Evolutionary conservation across 1,284 basidiomycete species (phyloP), one percentile per base, ranked within the genome.

Genomic region (Ceratobasidium sp.): DNA sequence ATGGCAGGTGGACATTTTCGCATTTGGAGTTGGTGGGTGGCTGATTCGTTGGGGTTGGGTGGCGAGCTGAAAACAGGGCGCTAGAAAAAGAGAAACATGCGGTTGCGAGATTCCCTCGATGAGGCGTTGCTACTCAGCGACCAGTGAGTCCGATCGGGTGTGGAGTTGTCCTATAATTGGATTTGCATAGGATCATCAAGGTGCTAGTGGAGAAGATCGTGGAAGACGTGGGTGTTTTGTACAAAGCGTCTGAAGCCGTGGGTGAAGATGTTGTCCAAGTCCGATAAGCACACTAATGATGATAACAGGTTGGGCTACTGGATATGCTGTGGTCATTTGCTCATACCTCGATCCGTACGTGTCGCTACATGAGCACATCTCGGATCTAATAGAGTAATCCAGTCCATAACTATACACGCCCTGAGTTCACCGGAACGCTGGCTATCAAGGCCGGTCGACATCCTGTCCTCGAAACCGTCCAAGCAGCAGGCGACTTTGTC

Each of bases 281-380:
- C 13, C 15, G n/a, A 15, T 6, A 20, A 6, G 20, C 43, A 15
- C 6, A 3, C 35, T 74, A 25, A 70, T 53, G 5, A 13, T 15
- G 1, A 8, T 17, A 42, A 29, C 64, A 93, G 87, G 83, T 96
- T 52, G 92, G 93, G 0, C 79, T 93, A 64, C 78, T 96, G 0
- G 95, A 97, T 75, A 89, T 94, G 83, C 78, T 96, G 1, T 90
- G 90, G 84, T 87, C 90, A 1, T 95, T 96, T 77, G 89, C 94
- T 0, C 89, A 93, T 77, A 80, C 85, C 10, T 87, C 93, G 1
- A 91, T 90, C 49, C 83, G 92, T 90, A 76, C 76, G 87, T 79
- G 5, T 35, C 7, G 54, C 27, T 32, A 3, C 22, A 5, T 15
- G n/a, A 31, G 45, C 32, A 3, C 15, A 57, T 20, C 13, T 7